Evolutionary conservation across 1,284 basidiomycete genomes (phyloP), one percentile per base, ranked within the genome.

Genomic region (Marasmius oreades): DNA sequence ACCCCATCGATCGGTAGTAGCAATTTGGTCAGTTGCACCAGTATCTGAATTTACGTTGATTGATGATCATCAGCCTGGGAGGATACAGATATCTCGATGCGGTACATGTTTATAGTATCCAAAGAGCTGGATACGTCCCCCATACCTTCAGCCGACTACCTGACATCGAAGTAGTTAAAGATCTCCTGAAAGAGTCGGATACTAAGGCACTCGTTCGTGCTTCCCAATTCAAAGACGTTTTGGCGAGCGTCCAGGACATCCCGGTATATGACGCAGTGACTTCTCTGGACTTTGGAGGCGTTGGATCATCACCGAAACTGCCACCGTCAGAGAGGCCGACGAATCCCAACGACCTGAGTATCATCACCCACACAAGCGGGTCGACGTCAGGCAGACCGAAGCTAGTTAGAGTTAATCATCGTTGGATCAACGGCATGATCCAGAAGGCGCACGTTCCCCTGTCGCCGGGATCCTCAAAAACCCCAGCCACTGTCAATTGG

Each of bases 321-420:
- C 65, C 85, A 14, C 79, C 81, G 28, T 67, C 70, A 14, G 64
- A 81, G 34, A 69, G 70, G 51, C 24, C 55, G n/a, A 66, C 64
- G 14, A 60, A 61, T 33, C 64, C 70, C 55, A 74, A 72, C 26
- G 74, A 80, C 58, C 71, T 73, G 11, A 74, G 77, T 11, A 82
- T 87, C 70, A 77, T 85, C 54, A 85, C 86, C 69, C 85, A 88
- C 64, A 87, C 85, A 3, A 84, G 82, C 57, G 85, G 85, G n/a
- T n/a, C n/a, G n/a, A n/a, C n/a, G n/a, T n/a, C n/a, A n/a, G n/a
- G n/a, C n/a, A n/a, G n/a, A n/a, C 86, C 86, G 2, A 88, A 86
- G 64, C 77, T 88, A n/a, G 78, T 88, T 0, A 84, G 81, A 16
- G 83, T 80, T 60, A 84, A 68, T 57, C 78, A 78, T 60, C 68